A percentile compares a stretch with the other conserved stretches of the same genome.
Conservation (phyloP, 2,329 filamentous ascomycete species). For the Fusarium sp. region DNA sequence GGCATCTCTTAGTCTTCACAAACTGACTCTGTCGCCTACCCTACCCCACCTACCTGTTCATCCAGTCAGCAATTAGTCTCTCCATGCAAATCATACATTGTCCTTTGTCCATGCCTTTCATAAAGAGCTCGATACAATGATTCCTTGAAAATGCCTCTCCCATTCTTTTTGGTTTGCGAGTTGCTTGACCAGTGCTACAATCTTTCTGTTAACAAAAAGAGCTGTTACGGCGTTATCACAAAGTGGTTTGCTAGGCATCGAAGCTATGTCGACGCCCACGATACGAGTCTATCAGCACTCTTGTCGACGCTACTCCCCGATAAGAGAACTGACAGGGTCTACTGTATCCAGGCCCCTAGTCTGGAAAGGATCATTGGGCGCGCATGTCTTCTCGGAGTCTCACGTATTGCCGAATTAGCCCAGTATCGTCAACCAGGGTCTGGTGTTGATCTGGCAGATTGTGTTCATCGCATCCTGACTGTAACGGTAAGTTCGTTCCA, state of each 20-base stretch:
- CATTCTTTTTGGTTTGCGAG: constrained; percentile 77
- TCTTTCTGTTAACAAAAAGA: constrained; percentile 49
- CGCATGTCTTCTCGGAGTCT: constrained; percentile 71
- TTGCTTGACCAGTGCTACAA: constrained; percentile 75
- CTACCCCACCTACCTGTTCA: not conserved
- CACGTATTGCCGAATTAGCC: constrained; percentile 69
- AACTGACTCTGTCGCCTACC: constrained; percentile 25
- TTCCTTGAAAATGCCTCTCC: constrained; percentile 66
- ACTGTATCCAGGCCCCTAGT: constrained; percentile 70
- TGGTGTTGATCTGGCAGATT: constrained; percentile 76
- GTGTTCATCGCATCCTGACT: constrained; percentile 72
- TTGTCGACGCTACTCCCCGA: constrained; percentile 82
- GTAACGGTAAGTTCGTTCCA: constrained; percentile 61
- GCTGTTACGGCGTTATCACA: constrained; percentile 55
- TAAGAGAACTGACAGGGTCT: constrained; percentile 80
- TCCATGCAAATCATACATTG: not conserved
- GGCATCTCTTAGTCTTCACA: constrained; percentile 2
- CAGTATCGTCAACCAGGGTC: constrained; percentile 68
- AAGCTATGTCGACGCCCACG: constrained; percentile 64
- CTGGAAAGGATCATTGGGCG: constrained; percentile 76
- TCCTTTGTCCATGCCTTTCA: constrained; percentile 1
- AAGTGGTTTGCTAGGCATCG: constrained; percentile 78
- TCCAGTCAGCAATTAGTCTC: not conserved
- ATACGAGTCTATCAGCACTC: constrained; percentile 70
- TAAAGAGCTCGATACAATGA: constrained; percentile 6